Conservation (phyloP, 805 yeast species). For the Ogataea pini region DNA sequence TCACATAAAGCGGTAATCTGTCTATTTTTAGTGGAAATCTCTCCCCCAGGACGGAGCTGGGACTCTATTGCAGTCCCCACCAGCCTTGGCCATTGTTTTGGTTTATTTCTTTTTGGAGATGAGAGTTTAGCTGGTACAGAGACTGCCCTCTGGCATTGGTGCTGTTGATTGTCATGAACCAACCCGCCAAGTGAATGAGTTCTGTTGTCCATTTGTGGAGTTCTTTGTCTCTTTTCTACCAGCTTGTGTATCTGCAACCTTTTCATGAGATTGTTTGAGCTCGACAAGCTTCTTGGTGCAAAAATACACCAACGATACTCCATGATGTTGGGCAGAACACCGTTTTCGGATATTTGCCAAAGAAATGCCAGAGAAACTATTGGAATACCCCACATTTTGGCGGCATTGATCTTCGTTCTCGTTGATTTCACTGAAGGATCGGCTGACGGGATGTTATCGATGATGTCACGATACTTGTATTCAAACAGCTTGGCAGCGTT, state of each 20-base stretch:
- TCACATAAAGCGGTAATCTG: not conserved
- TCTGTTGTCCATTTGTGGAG: not conserved
- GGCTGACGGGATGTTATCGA: constrained; percentile 14
- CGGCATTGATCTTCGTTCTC: constrained; percentile 56
- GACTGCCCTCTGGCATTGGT: not conserved
- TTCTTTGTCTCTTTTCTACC: not conserved
- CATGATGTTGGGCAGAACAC: constrained; percentile 41
- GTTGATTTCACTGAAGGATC: constrained; percentile 39
- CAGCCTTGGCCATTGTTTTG: constrained; percentile 49
- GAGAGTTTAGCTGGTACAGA: constrained; percentile 39
- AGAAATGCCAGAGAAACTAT: constrained; percentile 55
- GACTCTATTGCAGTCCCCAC: constrained; percentile 44
- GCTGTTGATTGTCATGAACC: too few species aligned
- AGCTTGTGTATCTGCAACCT: not conserved
- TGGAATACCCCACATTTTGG: constrained; percentile 58
- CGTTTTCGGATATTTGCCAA: constrained; percentile 49
- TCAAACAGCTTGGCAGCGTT: constrained; percentile 46
- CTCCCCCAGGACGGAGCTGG: constrained; percentile 25
- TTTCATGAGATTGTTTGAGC: not conserved
- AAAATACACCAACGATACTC: constrained; percentile 57
- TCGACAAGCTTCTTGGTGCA: constrained; percentile 34
- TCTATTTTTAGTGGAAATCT: not conserved
- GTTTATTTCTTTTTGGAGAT: constrained; percentile 51
- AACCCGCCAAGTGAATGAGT: too few species aligned
- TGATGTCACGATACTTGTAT: constrained; percentile 37